Evolutionary conservation across 2,329 filamentous ascomycete species (phyloP).

Genomic region (Madurella mycetomatis): DNA sequence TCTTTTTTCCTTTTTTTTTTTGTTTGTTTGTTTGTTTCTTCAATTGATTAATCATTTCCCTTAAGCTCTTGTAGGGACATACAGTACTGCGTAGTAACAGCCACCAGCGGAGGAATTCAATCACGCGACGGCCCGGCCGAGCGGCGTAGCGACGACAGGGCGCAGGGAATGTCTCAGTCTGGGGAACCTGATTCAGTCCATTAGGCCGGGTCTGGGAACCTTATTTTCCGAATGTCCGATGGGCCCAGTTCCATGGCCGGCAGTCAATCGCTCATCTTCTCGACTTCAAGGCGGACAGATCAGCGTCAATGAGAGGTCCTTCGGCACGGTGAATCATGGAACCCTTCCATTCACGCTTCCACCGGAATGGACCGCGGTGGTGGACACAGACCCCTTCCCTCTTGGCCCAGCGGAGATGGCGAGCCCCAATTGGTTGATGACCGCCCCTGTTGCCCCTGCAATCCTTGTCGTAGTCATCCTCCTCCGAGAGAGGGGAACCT

Average conservation of each 20-base stretch:
- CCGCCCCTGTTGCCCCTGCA: background rate
- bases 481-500: background rate
- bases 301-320: background rate
- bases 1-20: too few species aligned
- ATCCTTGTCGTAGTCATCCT: background rate
- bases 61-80: background rate
- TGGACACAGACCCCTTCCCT: background rate
- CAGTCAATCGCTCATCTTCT: background rate
- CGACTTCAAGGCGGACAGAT: background rate
- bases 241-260: background rate
- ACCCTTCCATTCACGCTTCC: slow-evolving; percentile 4
- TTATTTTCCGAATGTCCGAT: background rate
- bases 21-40: background rate
- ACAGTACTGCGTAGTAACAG: too few species aligned
- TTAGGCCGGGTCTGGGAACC: background rate
- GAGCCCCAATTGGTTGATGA: slow-evolving; percentile 3
- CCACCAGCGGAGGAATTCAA: background rate
- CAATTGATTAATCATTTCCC: background rate
- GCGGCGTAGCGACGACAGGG: background rate
- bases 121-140: background rate
- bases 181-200: background rate
- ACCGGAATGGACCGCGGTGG: background rate
- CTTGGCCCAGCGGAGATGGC: background rate
- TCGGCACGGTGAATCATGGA: background rate
- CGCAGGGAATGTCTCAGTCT: background rate